Base-by-base conservation (phyloP, 2,329 filamentous ascomycete species). In the Claviceps fusiformis region DNA sequence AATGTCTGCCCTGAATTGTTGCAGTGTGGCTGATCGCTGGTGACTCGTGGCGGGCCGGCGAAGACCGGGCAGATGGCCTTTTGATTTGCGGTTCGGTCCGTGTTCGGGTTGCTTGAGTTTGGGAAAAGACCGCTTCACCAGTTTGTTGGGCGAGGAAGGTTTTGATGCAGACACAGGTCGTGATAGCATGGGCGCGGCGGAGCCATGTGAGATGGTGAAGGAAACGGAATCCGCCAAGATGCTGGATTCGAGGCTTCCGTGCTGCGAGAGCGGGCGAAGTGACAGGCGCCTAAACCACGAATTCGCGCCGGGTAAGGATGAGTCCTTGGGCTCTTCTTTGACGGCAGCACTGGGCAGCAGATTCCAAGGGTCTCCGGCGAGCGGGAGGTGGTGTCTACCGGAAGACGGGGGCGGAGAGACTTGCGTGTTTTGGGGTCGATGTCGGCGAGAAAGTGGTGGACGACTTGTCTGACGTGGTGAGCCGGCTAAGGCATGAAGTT, bases 21-120 rank as follows among this genome's bases (percentile, higher is more conserved):
- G 81, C 33, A 89, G 71, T 1, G 85, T 88, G 39, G 81, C 82
- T 49, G 85, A 86, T 62, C 87, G 78, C 66, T 91, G 86, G 64
- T 90, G 86, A 67, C 87, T 90, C 19, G 87, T 91, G 49, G 86
- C 86, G 53, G 87, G 87, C 62, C 87, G 76, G 56, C 85, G 81
- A 57, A 91, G 76, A 27, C 79, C 82, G 2, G 82, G 78, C 58
- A 86, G 73, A 62, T 85, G 80, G 50, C 82, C 78, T 59, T 72
- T 80, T 37, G 82, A 75, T 59, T 76, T 73, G 56, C 73, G 75
- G 56, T 74, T 72, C 35, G 70, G 65, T 37, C 71, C 60, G 47
- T 71, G 65, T 6, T 75, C 70, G 50, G 73, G 44, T 29, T 43
- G 66, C 58, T 71, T 70, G 53, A 73, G 64, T 53, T 71, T 71